These are phyloP conservation scores for Cyclanthera cordifolia DNA, from an alignment of 306 rosid genomes.

Conservation along the genomic window DNA sequence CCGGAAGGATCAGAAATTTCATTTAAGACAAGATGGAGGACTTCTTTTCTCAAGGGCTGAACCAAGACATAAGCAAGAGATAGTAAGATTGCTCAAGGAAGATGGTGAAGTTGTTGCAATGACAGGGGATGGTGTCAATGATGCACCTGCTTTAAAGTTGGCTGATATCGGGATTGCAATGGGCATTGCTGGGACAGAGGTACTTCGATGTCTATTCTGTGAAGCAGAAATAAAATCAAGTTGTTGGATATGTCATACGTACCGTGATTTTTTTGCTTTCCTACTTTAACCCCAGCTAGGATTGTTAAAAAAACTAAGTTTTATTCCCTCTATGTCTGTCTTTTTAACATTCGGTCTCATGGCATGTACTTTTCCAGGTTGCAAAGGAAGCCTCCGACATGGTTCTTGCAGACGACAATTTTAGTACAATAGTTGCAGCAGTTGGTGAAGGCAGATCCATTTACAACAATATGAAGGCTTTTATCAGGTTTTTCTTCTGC, in stretches of 20 bases:
- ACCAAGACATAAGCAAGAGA: slow-evolving; percentile 89
- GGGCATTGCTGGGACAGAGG: slow-evolving; percentile 98
- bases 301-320: neutral
- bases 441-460: slow-evolving; percentile 95
- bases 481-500: slow-evolving; percentile 51
- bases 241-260: neutral
- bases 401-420: slow-evolving; percentile 94
- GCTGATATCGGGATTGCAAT: slow-evolving; percentile 97
- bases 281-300: neutral
- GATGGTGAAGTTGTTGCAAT: slow-evolving; percentile 38
- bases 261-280: neutral
- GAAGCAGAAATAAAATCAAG: neutral
- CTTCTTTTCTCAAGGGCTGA: slow-evolving; percentile 97
- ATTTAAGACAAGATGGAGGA: slow-evolving; percentile 57
- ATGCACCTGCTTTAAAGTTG: slow-evolving; percentile 92
- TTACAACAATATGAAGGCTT: slow-evolving; percentile 87
- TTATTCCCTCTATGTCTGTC: neutral
- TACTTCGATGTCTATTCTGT: slow-evolving; percentile 9
- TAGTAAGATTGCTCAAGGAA: slow-evolving; percentile 70
- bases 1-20: slow-evolving; percentile 33
- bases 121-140: slow-evolving; percentile 55
- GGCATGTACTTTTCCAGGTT: slow-evolving; percentile 36
- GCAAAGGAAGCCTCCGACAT: slow-evolving; percentile 97
- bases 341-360: neutral
- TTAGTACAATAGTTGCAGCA: slow-evolving; percentile 88